Base-by-base conservation (phyloP, 2,329 filamentous ascomycete species). In the Sordariomycetes sp. region DNA sequence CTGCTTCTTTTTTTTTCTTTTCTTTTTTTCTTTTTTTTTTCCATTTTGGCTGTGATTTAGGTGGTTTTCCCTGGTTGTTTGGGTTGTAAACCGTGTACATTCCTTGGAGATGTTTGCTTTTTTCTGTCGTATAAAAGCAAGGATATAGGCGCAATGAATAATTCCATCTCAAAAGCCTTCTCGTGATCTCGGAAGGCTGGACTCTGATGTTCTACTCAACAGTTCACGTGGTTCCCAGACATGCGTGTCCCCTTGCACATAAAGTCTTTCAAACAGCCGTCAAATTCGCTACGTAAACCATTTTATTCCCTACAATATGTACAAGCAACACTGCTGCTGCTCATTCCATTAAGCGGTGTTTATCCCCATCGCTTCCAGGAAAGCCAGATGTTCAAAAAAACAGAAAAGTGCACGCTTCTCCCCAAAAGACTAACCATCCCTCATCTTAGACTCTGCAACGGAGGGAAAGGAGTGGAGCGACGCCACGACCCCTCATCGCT, bases 401-500 rank as follows among this genome's bases (percentile, higher is more conserved):
- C 28, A 32, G n/a, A n/a, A 32, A 32, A 8, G 28, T 32, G 8
- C 8, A 32, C 28, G 28, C 28, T 32, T 32, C 28, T 32, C 28
- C 28, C 8, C 28, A 3, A 32, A 32, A 32, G 28, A 32, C 3
- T 32, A 32, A 32, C 3, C 28, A 32, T 8, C 8, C 8, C 28
- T 32, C 28, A 8, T 4, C 28, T 8, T 8, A 32, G 28, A 32
- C 28, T 8, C 28, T 8, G 28, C 8, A 32, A 32, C 28, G 28
- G 8, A 32, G 8, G 28, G 28, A 32, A 50, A 12, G 20, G 22
- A 5, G 45, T 3, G 22, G 22, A 22, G n/a, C n/a, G 45, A 22
- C n/a, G 10, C 20, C 42, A 28, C 24, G 10, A 60, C 53, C 36
- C 39, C 52, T 60, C 52, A 57, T 65, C 67, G 71, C 54, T 70